Conservation (phyloP, 31 red algal species). For the Endocladia muricata region DNA sequence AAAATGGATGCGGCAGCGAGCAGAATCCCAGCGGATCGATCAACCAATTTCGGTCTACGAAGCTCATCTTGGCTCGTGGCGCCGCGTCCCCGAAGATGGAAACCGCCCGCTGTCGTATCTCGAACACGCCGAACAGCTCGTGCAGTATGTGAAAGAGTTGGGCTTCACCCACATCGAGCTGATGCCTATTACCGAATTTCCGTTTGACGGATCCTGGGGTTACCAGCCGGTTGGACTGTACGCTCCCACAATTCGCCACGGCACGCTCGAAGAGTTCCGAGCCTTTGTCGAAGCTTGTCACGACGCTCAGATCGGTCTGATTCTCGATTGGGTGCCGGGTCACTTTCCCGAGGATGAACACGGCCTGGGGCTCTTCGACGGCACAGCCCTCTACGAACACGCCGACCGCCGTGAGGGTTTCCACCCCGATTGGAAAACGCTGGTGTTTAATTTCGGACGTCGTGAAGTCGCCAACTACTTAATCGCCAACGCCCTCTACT, state of each 20-base stretch:
- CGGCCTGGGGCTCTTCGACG: background rate
- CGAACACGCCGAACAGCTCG: background rate
- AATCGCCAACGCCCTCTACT: slow-evolving; percentile 1
- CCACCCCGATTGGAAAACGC: slow-evolving; percentile 7
- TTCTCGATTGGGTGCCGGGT: slow-evolving; percentile 3
- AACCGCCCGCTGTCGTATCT: slow-evolving; percentile 1
- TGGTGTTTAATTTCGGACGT: slow-evolving; percentile 1
- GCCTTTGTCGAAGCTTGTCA: slow-evolving; percentile 1
- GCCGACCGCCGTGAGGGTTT: background rate
- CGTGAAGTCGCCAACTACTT: background rate
- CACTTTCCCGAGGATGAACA: slow-evolving; percentile 4
- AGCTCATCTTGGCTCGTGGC: slow-evolving; percentile 4
- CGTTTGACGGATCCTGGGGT: background rate
- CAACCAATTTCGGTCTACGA: slow-evolving; percentile 2
- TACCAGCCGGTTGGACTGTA: background rate
- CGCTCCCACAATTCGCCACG: background rate
- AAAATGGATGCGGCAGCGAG: slow-evolving; percentile 25
- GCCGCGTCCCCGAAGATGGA: background rate
- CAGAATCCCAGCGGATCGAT: no score
- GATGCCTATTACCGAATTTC: slow-evolving; percentile 1
- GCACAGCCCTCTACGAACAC: background rate
- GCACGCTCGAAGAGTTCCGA: background rate
- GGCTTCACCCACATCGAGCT: slow-evolving; percentile 8
- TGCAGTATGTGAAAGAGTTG: background rate
- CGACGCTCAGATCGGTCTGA: background rate